These are phyloP conservation scores for Quercus ilex DNA, from an alignment of 306 rosid genomes.

Conservation along the genomic window DNA sequence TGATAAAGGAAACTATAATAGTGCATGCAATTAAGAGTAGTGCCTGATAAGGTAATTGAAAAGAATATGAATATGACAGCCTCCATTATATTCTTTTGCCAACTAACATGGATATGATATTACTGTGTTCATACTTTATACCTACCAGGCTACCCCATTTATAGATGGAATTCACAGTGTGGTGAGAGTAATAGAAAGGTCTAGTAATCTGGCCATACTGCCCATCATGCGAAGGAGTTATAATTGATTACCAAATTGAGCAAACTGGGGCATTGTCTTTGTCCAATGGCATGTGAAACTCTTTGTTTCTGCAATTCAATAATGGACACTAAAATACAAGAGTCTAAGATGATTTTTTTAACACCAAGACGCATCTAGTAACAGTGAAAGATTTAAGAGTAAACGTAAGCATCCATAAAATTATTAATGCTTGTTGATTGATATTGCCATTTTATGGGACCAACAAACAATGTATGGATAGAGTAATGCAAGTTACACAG, in stretches of 20 bases:
- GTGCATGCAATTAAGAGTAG: too few species aligned
- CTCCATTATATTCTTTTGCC: too few species aligned
- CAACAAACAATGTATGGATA: slow-evolving; percentile 22
- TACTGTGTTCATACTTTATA: not conserved
- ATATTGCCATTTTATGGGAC: slow-evolving; percentile 25
- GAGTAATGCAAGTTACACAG: slow-evolving; percentile 23
- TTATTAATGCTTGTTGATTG: slow-evolving; percentile 10
- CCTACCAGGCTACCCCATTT: not conserved
- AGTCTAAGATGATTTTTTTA: too few species aligned
- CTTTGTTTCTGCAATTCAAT: not conserved
- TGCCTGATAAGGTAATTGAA: too few species aligned
- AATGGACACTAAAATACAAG: not conserved
- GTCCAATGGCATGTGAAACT: not conserved
- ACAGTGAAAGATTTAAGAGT: too few species aligned
- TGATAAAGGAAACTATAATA: too few species aligned
- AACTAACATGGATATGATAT: too few species aligned
- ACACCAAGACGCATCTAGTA: too few species aligned
- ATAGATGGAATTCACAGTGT: not conserved
- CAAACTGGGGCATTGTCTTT: not conserved
- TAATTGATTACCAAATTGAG: not conserved
- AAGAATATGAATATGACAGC: too few species aligned
- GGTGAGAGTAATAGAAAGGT: not conserved
- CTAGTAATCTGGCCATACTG: not conserved
- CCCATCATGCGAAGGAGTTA: not conserved
- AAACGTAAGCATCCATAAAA: not conserved